A percentile compares a stretch with the other conserved stretches of the same genome.
Evolutionary conservation across 495 filamentous ascomycete genomes (phyloP).

Genomic region (Neurospora sp.): DNA sequence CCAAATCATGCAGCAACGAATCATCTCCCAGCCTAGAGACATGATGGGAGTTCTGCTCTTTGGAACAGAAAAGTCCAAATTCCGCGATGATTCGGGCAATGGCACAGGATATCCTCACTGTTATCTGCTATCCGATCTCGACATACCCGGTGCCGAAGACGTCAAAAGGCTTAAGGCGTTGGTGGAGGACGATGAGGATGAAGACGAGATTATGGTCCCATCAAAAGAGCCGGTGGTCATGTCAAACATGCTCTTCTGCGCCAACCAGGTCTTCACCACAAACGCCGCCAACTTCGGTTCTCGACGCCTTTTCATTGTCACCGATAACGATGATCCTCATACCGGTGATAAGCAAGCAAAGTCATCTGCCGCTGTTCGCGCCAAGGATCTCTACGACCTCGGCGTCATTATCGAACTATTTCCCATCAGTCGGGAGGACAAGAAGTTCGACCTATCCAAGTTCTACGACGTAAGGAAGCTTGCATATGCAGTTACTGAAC

Average conservation of each 20-base stretch:
- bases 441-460: slow-evolving; percentile 70
- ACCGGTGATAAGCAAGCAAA: slow-evolving; percentile 55
- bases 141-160: slow-evolving; percentile 75
- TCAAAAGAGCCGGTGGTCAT: slow-evolving; percentile 64
- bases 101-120: slow-evolving; percentile 75
- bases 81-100: slow-evolving; percentile 56
- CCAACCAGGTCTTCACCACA: slow-evolving; percentile 92
- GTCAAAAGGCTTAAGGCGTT: slow-evolving; percentile 69
- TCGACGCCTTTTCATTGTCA: slow-evolving; percentile 85
- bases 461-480: slow-evolving; percentile 73
- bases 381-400: slow-evolving; percentile 91
- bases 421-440: slow-evolving; percentile 65
- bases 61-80: slow-evolving; percentile 78
- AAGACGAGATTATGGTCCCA: slow-evolving; percentile 58
- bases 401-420: slow-evolving; percentile 91
- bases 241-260: slow-evolving; percentile 87
- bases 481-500: not conserved
- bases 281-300: slow-evolving; percentile 92
- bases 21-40: slow-evolving; percentile 91
- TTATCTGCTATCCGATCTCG: slow-evolving; percentile 83
- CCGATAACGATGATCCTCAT: slow-evolving; percentile 88
- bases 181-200: slow-evolving; percentile 61
- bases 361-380: slow-evolving; percentile 70
- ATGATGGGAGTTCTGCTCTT: slow-evolving; percentile 98
- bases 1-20: slow-evolving; percentile 91